These are phyloP conservation scores for Nigrospora oryzae DNA, from an alignment of 2,329 filamentous ascomycete species.

Conservation along the genomic window DNA sequence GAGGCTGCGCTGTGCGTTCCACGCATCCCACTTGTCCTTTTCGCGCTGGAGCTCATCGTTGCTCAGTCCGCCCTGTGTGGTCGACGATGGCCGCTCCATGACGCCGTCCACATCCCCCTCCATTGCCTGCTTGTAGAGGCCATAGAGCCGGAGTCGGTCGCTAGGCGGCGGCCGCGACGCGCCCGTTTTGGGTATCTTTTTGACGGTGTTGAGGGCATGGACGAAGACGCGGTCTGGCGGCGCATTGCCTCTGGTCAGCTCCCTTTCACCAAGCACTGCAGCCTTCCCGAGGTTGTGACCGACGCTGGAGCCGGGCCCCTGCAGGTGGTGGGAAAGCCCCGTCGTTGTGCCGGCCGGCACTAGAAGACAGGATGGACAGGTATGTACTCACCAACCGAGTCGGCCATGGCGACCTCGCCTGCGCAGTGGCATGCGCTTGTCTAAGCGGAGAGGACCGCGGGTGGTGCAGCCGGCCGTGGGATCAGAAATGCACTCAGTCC, in stretches of 20 bases:
- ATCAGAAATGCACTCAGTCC: too few relatives aligned
- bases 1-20: slow-evolving; percentile 79
- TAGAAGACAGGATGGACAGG: slow-evolving; percentile 2
- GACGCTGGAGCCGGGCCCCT: too few relatives aligned
- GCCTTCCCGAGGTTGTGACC: too few relatives aligned
- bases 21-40: slow-evolving; percentile 81
- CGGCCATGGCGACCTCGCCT: slow-evolving; percentile 33
- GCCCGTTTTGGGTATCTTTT: slow-evolving; percentile 91
- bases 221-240: slow-evolving; percentile 87
- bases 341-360: background rate
- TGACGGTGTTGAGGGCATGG: slow-evolving; percentile 97
- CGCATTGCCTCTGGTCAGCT: background rate
- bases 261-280: too few relatives aligned
- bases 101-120: slow-evolving; percentile 94
- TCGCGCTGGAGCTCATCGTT: slow-evolving; percentile 49
- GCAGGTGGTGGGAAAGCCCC: too few relatives aligned
- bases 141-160: slow-evolving; percentile 88
- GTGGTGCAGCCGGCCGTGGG: too few relatives aligned
- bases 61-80: slow-evolving; percentile 28
- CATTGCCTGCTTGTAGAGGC: slow-evolving; percentile 98
- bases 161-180: slow-evolving; percentile 77
- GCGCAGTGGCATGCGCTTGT: background rate
- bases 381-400: slow-evolving; percentile 40
- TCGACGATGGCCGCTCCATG: slow-evolving; percentile 68
- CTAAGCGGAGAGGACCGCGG: too few relatives aligned